Evolutionary conservation across 441 rosid species (phyloP).

Genomic region (Geranium incanum): DNA sequence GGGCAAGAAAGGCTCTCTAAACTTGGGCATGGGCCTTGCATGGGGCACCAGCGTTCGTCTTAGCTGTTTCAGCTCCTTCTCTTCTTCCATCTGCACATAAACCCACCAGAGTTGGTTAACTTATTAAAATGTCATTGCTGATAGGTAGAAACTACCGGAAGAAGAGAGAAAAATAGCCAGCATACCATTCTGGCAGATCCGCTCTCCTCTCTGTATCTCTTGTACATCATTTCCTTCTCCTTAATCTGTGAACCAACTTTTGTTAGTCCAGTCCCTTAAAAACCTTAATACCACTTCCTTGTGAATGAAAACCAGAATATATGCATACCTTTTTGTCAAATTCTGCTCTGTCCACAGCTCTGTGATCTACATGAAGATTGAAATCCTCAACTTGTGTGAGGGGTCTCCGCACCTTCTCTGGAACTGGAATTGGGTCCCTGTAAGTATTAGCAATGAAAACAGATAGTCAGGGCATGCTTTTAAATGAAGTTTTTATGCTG

Average conservation of each 20-base stretch:
- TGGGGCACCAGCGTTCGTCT: conserved; percentile 88
- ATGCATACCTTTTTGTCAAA: conserved; percentile 77
- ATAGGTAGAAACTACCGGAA: not conserved
- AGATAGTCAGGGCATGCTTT: not conserved
- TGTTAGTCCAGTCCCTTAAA: not conserved
- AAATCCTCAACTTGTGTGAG: conserved; percentile 74
- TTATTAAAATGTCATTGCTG: not conserved
- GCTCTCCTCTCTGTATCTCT: conserved; percentile 88
- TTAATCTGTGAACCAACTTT: conserved; percentile 45
- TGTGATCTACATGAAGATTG: conserved; percentile 55
- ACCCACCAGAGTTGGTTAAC: not conserved
- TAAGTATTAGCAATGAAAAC: not conserved
- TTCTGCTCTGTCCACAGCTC: conserved; percentile 80
- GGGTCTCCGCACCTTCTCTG: conserved; percentile 77
- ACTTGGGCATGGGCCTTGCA: conserved; percentile 83
- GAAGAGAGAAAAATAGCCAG: not conserved
- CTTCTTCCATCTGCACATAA: conserved; percentile 63
- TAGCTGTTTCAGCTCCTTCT: conserved; percentile 75
- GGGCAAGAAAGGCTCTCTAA: conserved; percentile 79
- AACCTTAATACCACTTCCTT: not conserved
- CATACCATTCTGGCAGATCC: conserved; percentile 77
- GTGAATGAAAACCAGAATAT: not conserved
- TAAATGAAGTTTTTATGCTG: not conserved
- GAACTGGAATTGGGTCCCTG: conserved; percentile 90
- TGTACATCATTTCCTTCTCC: conserved; percentile 74